phyloP scores from a whole-genome alignment of 371 early-diverging fungal genomes.

The Lichtheimia ornata region DNA sequence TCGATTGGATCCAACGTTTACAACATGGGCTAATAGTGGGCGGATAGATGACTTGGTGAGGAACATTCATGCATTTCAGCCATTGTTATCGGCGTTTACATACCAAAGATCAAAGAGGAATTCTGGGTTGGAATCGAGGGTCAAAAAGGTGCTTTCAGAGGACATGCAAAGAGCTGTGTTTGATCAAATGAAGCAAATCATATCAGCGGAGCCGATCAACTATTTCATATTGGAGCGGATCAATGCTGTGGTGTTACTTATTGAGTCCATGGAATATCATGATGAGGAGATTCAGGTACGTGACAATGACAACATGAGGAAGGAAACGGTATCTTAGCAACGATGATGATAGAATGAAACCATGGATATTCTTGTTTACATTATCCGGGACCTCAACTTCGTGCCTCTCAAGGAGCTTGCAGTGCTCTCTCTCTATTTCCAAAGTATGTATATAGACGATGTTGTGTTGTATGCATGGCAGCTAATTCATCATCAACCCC shows the following conservation, averaged over 20 bases:
- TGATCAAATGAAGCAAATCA: slow-evolving; percentile 37
- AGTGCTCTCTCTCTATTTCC: slow-evolving; percentile 63
- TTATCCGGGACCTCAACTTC: slow-evolving; percentile 67
- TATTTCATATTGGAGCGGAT: slow-evolving; percentile 56
- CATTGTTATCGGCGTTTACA: slow-evolving; percentile 43
- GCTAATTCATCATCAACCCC: too few species aligned
- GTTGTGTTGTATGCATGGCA: too few species aligned
- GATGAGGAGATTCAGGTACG: slow-evolving; percentile 51
- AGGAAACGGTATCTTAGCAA: background rate
- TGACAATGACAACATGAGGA: too few species aligned
- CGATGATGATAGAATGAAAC: slow-evolving; percentile 41
- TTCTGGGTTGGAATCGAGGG: slow-evolving; percentile 12
- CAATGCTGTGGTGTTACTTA: slow-evolving; percentile 53
- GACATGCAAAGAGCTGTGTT: slow-evolving; percentile 35
- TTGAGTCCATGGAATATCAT: slow-evolving; percentile 59
- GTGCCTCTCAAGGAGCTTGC: slow-evolving; percentile 69
- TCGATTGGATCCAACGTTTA: background rate
- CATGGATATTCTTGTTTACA: slow-evolving; percentile 56
- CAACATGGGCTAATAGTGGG: background rate
- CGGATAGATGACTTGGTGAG: slow-evolving; percentile 35
- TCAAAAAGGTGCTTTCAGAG: slow-evolving; percentile 25
- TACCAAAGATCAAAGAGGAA: slow-evolving; percentile 31
- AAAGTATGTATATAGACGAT: slow-evolving; percentile 35
- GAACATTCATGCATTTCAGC: slow-evolving; percentile 51
- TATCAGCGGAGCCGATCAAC: slow-evolving; percentile 51